Conservation (phyloP, 169 alveolate genomes). For the Plasmodium knowlesi region DNA sequence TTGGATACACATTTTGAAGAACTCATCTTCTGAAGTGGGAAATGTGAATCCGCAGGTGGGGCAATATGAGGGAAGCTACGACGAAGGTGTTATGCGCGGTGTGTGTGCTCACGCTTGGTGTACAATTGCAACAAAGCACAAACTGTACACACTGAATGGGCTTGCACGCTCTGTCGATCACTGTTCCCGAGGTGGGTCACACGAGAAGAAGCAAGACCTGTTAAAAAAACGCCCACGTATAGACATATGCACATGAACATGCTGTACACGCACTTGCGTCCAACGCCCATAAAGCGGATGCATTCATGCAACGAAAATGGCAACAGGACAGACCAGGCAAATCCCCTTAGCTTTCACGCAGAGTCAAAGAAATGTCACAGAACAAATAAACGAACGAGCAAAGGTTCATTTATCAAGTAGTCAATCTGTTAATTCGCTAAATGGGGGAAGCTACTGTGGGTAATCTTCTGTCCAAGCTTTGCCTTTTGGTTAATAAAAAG, state of each 20-base stretch:
- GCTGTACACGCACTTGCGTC: neutral
- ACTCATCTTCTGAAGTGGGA: slow-evolving; percentile 61
- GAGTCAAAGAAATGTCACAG: neutral
- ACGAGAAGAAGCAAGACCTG: neutral
- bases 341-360: neutral
- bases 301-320: neutral
- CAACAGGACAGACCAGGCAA: neutral
- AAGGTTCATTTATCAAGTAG: neutral
- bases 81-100: neutral
- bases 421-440: neutral
- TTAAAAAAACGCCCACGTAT: neutral
- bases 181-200: slow-evolving; percentile 2
- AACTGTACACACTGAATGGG: neutral
- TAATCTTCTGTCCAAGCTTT: neutral
- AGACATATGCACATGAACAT: neutral
- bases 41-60: neutral
- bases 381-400: neutral
- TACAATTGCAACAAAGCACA: neutral
- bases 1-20: slow-evolving; percentile 58
- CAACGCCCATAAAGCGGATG: neutral
- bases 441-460: neutral
- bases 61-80: neutral
- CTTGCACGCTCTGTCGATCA: neutral
- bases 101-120: neutral
- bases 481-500: neutral